phyloP scores from a whole-genome alignment of 1,284 basidiomycete species.

The Grifola frondosa region DNA sequence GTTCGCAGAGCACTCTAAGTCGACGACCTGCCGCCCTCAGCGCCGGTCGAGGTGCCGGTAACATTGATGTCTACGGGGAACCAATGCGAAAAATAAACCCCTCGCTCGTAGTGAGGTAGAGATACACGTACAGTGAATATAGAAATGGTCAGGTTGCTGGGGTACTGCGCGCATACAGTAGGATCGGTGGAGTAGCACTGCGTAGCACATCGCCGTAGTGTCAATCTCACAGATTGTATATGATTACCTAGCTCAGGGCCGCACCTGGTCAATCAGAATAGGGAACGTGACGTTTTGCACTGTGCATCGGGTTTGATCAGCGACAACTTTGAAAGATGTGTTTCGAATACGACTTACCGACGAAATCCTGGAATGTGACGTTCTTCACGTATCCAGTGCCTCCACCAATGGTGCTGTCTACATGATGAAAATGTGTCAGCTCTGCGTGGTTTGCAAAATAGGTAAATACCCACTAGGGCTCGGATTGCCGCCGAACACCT shows the following conservation, averaged over 20 bases:
- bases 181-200: constrained; percentile 56
- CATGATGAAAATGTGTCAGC: neutral
- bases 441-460: neutral
- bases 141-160: constrained; percentile 48
- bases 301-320: too few relatives aligned
- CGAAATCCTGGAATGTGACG: constrained; percentile 50
- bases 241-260: neutral
- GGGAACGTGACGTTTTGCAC: constrained; percentile 55
- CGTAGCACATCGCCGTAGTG: neutral
- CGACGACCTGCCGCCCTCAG: constrained; percentile 36
- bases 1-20: constrained; percentile 38
- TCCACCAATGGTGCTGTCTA: constrained; percentile 43
- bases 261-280: constrained; percentile 53
- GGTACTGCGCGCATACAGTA: constrained; percentile 46
- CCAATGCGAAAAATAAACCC: too few relatives aligned
- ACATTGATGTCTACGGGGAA: constrained; percentile 33
- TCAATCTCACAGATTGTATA: too few relatives aligned
- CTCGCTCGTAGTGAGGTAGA: too few relatives aligned
- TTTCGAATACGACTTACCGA: constrained; percentile 14
- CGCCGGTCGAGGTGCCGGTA: constrained; percentile 39
- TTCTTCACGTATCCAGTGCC: constrained; percentile 63
- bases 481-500: constrained; percentile 56
- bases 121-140: too few relatives aligned
- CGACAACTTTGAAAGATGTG: neutral
- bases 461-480: constrained; percentile 21